Conservation (phyloP, 257 asterid genomes). For the Anisodus tanguticus region DNA sequence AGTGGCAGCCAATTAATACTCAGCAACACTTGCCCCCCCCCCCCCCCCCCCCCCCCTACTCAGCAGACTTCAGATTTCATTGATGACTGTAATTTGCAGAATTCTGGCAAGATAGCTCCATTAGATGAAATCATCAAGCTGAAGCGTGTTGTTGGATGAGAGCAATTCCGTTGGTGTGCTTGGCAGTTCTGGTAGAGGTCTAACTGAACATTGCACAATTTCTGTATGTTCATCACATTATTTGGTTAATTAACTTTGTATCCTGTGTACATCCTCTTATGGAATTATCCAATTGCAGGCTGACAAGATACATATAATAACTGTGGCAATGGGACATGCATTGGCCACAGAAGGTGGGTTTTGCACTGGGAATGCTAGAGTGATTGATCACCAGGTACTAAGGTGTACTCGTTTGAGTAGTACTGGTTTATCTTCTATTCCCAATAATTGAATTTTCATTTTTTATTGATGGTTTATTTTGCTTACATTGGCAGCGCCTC, state of each 20-base stretch:
- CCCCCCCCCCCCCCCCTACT: neutral
- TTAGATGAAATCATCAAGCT: conserved; percentile 75
- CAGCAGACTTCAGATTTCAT: no score
- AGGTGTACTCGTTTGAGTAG: conserved; percentile 26
- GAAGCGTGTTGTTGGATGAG: conserved; percentile 88
- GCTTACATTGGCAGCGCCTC: conserved; percentile 69
- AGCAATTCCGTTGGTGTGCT: conserved; percentile 93
- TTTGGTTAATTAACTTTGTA: conserved; percentile 33
- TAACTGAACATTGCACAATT: conserved; percentile 74
- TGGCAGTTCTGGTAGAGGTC: conserved; percentile 91
- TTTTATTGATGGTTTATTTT: conserved; percentile 15
- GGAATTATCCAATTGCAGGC: conserved; percentile 48
- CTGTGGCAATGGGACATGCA: conserved; percentile 97
- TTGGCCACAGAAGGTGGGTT: conserved; percentile 98
- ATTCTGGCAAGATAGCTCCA: conserved; percentile 94
- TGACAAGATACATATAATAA: conserved; percentile 84
- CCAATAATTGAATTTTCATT: neutral
- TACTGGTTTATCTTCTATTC: neutral
- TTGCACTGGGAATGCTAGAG: conserved; percentile 93
- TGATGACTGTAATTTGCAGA: conserved; percentile 49
- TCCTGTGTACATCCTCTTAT: conserved; percentile 16
- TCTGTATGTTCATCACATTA: conserved; percentile 56
- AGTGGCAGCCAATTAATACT: neutral
- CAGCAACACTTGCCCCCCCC: neutral
- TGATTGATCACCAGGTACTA: conserved; percentile 88